Percentiles rank a stretch among this genome's conserved stretches.
Conservation (phyloP, 1,139 yeast genomes). For the Kodamaea derodonti region DNA sequence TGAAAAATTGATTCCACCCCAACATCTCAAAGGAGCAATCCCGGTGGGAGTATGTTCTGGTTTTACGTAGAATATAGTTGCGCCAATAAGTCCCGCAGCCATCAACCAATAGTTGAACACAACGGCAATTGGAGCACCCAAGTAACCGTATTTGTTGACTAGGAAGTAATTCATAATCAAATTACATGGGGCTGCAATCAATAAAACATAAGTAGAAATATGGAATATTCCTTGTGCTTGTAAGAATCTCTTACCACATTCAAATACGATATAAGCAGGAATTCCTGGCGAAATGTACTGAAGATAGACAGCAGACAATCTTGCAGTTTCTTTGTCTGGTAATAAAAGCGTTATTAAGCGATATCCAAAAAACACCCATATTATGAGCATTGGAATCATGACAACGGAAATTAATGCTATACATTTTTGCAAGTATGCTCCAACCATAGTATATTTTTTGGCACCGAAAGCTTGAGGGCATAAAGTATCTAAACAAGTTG, state of each 20-base stretch:
- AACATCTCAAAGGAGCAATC: slow-evolving; percentile 35
- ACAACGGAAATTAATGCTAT: slow-evolving; percentile 46
- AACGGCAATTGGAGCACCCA: slow-evolving; percentile 60
- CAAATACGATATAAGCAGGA: slow-evolving; percentile 53
- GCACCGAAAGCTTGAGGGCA: slow-evolving; percentile 70
- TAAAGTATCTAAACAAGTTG: slow-evolving; percentile 82
- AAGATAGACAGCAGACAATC: slow-evolving; percentile 49
- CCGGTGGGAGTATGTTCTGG: slow-evolving; percentile 40
- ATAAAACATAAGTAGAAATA: slow-evolving; percentile 47
- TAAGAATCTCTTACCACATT: slow-evolving; percentile 51
- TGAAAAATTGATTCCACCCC: slow-evolving; percentile 26
- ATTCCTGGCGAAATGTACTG: slow-evolving; percentile 50
- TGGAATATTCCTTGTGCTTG: slow-evolving; percentile 55
- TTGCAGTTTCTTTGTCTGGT: slow-evolving; percentile 49
- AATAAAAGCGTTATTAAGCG: slow-evolving; percentile 32
- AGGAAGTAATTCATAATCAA: slow-evolving; percentile 45
- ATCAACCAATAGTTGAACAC: slow-evolving; percentile 55
- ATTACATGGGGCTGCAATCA: slow-evolving; percentile 53
- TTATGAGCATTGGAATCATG: slow-evolving; percentile 46
- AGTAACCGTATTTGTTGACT: slow-evolving; percentile 41
- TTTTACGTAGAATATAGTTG: slow-evolving; percentile 36
- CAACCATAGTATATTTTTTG: slow-evolving; percentile 48
- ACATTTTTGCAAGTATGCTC: slow-evolving; percentile 52
- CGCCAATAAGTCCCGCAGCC: slow-evolving; percentile 43
- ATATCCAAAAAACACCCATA: slow-evolving; percentile 49